Evolutionary conservation across 225 moss, liverwort and hornwort genomes (phyloP), one percentile per base, ranked within the genome.

Genomic region (Bryum argenteum): DNA sequence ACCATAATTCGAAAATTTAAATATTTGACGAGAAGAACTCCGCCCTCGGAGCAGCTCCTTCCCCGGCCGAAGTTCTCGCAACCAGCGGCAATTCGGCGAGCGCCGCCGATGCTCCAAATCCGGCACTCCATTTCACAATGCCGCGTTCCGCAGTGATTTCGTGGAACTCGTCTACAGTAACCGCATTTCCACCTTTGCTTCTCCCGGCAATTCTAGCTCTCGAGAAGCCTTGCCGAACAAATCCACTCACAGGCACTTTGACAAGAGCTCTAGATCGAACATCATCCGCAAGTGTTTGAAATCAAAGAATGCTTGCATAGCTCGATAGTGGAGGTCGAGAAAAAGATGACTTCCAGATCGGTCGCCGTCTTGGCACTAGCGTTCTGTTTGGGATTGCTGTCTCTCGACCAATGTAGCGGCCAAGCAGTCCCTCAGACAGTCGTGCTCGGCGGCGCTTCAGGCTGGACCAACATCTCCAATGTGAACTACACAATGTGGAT

Each of bases 401-500:
- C 65, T 41, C n/a, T 79, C 4, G 61, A 48, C 0, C 69, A 55
- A 17, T 79, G 79, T 11, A 54, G 65, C 11, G 72, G 79, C 79
- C 79, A 79, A 58, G 7, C 47, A 8, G 47, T 3, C 0, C 67
- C 72, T 69, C 64, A 65, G 61, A 55, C 10, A 15, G 16, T 79
- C 33, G 9, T 52, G 2, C 69, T 80, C 57, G 76, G 79, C 1
- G 75, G 79, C 0, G 14, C 2, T 54, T 26, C 14, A 4, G 82
- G 79, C 39, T 83, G 83, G 79, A 66, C 61, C 11, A 37, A 42
- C 8, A 40, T 33, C 18, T 65, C 37, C 0, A 79, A 73, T n/a
- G 44, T 45, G 22, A 76, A 79, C 70, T 80, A 70, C 76, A 83
- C 83, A 15, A 11, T 11, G 56, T 75, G 69, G 2, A 79, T 83